phyloP scores from a whole-genome alignment of 768 basidiomycete species.

The Tephrocybe sp. region DNA sequence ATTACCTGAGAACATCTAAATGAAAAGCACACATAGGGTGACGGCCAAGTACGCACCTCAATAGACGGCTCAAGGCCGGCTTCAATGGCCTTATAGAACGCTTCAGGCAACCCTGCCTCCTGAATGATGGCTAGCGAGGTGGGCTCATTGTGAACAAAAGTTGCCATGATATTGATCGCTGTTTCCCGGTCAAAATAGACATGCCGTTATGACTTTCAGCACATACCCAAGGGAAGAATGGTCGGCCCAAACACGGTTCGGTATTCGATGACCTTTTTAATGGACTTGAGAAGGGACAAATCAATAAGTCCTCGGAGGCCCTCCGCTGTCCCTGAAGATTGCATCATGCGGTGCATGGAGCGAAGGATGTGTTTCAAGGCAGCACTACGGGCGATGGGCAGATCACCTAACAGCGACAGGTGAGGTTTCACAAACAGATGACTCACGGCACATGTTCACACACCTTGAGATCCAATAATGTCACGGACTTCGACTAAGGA shows the following conservation, averaged over 20 bases:
- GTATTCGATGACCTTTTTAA: conserved; percentile 87
- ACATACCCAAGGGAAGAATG: conserved; percentile 80
- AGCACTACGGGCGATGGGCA: conserved; percentile 73
- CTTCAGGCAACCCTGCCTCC: conserved; percentile 86
- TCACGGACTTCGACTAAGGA: conserved; percentile 42
- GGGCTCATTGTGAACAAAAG: conserved; percentile 98
- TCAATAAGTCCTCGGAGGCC: conserved; percentile 94
- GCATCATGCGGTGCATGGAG: conserved; percentile 97
- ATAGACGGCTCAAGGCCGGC: conserved; percentile 82
- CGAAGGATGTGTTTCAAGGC: conserved; percentile 90
- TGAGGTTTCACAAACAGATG: not conserved
- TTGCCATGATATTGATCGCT: conserved; percentile 95
- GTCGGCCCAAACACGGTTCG: conserved; percentile 83
- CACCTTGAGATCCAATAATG: conserved; percentile 54
- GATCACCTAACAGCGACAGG: conserved; percentile 46
- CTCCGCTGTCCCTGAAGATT: conserved; percentile 90
- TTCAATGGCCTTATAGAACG: conserved; percentile 87
- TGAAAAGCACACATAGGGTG: not conserved
- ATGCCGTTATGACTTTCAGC: no score
- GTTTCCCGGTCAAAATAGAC: no score
- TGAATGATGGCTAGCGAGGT: conserved; percentile 92
- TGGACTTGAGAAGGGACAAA: conserved; percentile 76
- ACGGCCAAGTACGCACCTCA: conserved; percentile 51
- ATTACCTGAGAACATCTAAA: conserved; percentile 58
- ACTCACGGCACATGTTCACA: conserved; percentile 14